A percentile compares a stretch with the other conserved stretches of the same genome.
Evolutionary conservation across 1,284 basidiomycete genomes (phyloP).

Genomic region (Leccinum huronense): DNA sequence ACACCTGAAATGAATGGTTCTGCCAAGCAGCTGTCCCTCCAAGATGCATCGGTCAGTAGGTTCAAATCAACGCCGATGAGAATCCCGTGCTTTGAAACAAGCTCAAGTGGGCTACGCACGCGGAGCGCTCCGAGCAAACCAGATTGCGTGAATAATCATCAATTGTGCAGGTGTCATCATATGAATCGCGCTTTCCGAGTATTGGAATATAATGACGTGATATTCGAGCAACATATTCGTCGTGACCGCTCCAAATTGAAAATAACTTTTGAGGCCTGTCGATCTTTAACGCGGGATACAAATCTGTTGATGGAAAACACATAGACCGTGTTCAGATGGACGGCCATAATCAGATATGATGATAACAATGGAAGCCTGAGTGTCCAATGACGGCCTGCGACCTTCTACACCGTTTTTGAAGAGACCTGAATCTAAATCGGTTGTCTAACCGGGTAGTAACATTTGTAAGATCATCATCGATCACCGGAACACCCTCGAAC

Average conservation of each 20-base stretch:
- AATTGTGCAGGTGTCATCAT: neutral
- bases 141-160: neutral
- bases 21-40: neutral
- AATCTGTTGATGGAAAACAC: neutral
- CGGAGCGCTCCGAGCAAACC: neutral
- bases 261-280: neutral
- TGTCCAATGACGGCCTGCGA: neutral
- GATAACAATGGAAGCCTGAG: slow-evolving; percentile 1
- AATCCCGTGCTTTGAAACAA: neutral
- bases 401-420: neutral
- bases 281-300: neutral
- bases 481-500: neutral
- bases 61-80: neutral
- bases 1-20: slow-evolving; percentile 7
- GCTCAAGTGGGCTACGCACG: neutral
- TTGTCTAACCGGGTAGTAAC: neutral
- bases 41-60: neutral
- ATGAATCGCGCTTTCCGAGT: neutral
- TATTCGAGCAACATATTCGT: neutral
- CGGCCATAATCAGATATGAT: neutral
- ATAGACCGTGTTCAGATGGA: neutral
- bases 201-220: neutral
- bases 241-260: neutral
- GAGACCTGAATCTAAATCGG: neutral
- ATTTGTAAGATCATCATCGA: neutral